A percentile compares a stretch with the other conserved stretches of the same genome.
These are phyloP conservation scores for Arabidopsis suecica DNA, from an alignment of 345 rosid species.

Conservation along the genomic window DNA sequence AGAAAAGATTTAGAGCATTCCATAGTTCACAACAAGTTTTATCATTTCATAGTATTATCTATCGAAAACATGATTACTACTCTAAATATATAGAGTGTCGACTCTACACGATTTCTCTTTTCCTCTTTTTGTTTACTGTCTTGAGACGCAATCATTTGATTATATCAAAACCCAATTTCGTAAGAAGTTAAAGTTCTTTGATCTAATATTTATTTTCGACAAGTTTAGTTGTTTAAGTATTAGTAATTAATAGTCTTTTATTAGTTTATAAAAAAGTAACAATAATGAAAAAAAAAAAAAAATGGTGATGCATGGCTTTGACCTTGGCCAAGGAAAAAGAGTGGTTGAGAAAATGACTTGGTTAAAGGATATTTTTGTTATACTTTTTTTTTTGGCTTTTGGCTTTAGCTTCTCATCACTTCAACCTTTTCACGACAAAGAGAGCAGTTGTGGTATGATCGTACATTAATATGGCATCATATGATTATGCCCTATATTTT, in stretches of 20 bases:
- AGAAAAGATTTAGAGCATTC: not conserved
- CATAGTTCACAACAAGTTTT: not conserved
- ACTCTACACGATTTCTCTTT: slow-evolving; percentile 23
- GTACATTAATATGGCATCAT: slow-evolving; percentile 3
- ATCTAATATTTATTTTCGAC: not conserved
- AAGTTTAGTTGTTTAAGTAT: slow-evolving; percentile 18
- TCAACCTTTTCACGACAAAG: slow-evolving; percentile 39
- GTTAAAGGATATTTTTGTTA: slow-evolving; percentile 24
- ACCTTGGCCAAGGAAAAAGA: slow-evolving; percentile 39
- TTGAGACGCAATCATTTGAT: slow-evolving; percentile 12
- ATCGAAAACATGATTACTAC: slow-evolving; percentile 16
- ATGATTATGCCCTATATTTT: not conserved
- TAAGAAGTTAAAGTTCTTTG: slow-evolving; percentile 13
- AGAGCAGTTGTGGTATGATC: slow-evolving; percentile 41
- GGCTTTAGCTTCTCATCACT: slow-evolving; percentile 48
- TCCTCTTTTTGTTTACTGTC: not conserved
- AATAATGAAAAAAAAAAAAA: not conserved
- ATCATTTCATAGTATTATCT: slow-evolving; percentile 1
- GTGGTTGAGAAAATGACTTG: slow-evolving; percentile 48
- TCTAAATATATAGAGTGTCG: slow-evolving; percentile 16
- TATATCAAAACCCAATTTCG: slow-evolving; percentile 1
- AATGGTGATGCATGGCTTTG: slow-evolving; percentile 46
- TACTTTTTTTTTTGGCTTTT: slow-evolving; percentile 10
- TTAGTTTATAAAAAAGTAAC: not conserved
- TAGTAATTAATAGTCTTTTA: not conserved